A percentile compares a stretch with the other conserved stretches of the same genome.
phyloP scores from a whole-genome alignment of 768 basidiomycete genomes.

The Glaciozyma martinii region DNA sequence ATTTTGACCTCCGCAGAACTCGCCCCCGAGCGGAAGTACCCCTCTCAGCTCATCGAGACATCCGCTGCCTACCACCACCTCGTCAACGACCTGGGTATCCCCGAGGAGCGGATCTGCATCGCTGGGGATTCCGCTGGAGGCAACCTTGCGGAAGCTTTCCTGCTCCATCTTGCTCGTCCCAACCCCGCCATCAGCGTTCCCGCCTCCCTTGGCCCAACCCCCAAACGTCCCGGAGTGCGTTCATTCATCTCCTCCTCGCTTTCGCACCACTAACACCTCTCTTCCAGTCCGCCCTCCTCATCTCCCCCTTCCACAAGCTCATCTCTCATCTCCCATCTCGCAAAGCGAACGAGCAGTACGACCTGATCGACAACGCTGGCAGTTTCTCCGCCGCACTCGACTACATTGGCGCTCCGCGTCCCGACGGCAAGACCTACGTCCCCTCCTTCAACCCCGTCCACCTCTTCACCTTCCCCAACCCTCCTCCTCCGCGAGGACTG shows the following conservation, averaged over 20 bases:
- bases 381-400: conserved; percentile 2
- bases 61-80: conserved; percentile 67
- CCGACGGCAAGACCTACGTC: neutral
- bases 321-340: conserved; percentile 1
- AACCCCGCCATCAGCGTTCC: conserved; percentile 15
- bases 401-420: conserved; percentile 7
- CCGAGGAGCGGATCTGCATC: conserved; percentile 54
- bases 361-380: conserved; percentile 12
- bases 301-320: conserved; percentile 21
- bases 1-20: neutral
- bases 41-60: conserved; percentile 62
- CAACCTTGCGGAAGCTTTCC: conserved; percentile 49
- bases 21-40: conserved; percentile 50
- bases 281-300: conserved; percentile 15
- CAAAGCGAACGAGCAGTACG: conserved; percentile 2
- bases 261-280: neutral
- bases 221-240: conserved; percentile 14
- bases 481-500: neutral
- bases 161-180: conserved; percentile 36
- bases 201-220: neutral
- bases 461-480: neutral
- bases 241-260: neutral
- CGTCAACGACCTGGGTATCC: conserved; percentile 49
- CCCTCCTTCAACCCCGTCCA: conserved; percentile 12
- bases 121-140: conserved; percentile 70